These are phyloP conservation scores for Phytophthora crassamura DNA, from an alignment of 352 stramenopile genomes.

Conservation along the genomic window DNA sequence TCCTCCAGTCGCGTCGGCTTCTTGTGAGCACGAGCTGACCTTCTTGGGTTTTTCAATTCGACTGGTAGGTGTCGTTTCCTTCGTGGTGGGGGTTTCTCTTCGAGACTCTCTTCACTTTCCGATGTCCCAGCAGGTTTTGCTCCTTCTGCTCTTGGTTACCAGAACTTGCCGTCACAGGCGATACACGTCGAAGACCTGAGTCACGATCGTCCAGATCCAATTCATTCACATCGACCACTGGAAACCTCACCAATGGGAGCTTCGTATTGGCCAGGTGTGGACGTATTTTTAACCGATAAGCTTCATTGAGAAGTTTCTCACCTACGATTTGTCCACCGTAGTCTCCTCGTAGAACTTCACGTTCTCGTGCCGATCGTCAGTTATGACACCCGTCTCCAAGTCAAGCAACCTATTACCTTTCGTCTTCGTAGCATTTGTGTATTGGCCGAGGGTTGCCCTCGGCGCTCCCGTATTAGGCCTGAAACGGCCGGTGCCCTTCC, in stretches of 20 bases:
- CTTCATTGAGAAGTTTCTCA: slow-evolving; percentile 20
- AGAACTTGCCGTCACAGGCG: too few relatives aligned
- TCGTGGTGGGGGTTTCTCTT: neutral
- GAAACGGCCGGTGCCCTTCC: too few relatives aligned
- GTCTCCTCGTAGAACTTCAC: slow-evolving; percentile 24
- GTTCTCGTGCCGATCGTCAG: slow-evolving; percentile 13
- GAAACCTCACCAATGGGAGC: neutral
- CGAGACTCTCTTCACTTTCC: too few relatives aligned
- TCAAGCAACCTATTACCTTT: slow-evolving; percentile 21
- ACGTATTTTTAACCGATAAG: slow-evolving; percentile 5
- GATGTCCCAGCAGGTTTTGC: neutral
- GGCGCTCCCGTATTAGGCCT: too few relatives aligned
- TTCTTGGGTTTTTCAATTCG: slow-evolving; percentile 9
- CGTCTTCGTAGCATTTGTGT: slow-evolving; percentile 11
- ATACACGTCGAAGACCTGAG: neutral
- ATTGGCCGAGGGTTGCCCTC: too few relatives aligned
- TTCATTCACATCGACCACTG: slow-evolving; percentile 12
- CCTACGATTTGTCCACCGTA: slow-evolving; percentile 14
- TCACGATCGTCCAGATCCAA: too few relatives aligned
- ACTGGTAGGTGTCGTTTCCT: slow-evolving; percentile 17
- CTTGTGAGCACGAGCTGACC: neutral
- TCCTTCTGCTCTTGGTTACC: slow-evolving; percentile 2
- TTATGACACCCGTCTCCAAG: slow-evolving; percentile 12
- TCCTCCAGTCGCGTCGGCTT: slow-evolving; percentile 5
- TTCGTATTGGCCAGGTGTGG: slow-evolving; percentile 9